Evolutionary conservation across 2,329 filamentous ascomycete species (phyloP).

Genomic region (Diaporthe sp.): DNA sequence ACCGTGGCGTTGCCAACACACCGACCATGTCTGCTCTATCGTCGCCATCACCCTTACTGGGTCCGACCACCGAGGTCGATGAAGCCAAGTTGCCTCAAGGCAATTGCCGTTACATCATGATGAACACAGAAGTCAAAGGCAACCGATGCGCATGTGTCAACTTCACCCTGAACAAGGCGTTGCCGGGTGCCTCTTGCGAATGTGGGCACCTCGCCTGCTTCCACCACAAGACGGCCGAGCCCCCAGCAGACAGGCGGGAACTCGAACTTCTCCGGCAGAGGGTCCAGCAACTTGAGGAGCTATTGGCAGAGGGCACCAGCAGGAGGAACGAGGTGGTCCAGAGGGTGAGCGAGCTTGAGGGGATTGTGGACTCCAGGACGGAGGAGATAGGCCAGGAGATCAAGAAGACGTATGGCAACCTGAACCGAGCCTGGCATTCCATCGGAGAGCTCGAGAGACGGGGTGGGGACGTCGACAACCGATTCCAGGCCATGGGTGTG

Average conservation of each 20-base stretch:
- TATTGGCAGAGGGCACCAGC: constrained; percentile 23
- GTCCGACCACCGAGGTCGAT: constrained; percentile 51
- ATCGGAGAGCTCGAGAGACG: constrained; percentile 61
- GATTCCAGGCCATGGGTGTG: constrained; percentile 56
- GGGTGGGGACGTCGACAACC: constrained; percentile 55
- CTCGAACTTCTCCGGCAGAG: constrained; percentile 61
- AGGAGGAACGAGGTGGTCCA: constrained; percentile 57
- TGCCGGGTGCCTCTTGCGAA: constrained; percentile 69
- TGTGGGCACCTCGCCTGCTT: constrained; percentile 74
- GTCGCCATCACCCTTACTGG: constrained; percentile 50
- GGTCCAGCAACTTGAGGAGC: constrained; percentile 45
- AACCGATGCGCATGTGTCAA: constrained; percentile 71
- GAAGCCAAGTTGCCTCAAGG: constrained; percentile 67
- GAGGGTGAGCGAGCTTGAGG: constrained; percentile 67
- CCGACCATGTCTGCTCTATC: constrained; percentile 48
- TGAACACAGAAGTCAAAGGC: constrained; percentile 69
- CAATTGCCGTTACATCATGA: constrained; percentile 71
- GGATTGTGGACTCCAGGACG: constrained; percentile 65
- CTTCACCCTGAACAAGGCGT: constrained; percentile 67
- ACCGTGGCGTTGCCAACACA: not conserved
- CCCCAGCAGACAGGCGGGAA: constrained; percentile 60
- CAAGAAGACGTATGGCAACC: constrained; percentile 68
- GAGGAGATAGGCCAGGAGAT: constrained; percentile 67
- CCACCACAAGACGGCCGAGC: constrained; percentile 64
- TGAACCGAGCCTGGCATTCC: constrained; percentile 67